A percentile compares a stretch with the other conserved stretches of the same genome.
phyloP scores from a whole-genome alignment of 2,329 filamentous ascomycete genomes.

The Botrytis squamosa region DNA sequence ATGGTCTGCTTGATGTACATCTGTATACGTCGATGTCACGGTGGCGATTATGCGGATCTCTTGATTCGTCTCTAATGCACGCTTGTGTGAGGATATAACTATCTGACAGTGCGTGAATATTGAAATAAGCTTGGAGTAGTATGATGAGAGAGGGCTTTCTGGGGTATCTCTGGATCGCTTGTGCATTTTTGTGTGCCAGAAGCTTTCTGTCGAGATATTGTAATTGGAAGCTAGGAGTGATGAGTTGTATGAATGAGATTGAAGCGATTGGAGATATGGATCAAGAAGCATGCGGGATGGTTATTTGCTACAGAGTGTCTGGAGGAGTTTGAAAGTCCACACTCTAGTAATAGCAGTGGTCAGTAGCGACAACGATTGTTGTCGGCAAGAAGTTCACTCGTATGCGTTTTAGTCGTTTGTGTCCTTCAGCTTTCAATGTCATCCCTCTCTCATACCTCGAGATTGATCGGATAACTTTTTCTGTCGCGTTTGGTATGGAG shows the following conservation, averaged over 20 bases:
- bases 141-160: background rate
- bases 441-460: background rate
- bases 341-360: background rate
- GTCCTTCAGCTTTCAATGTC: background rate
- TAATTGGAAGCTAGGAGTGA: fast-evolving
- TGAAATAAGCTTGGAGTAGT: background rate
- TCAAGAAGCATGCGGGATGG: fast-evolving
- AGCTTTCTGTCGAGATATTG: background rate
- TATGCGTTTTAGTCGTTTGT: background rate
- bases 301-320: background rate
- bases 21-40: background rate
- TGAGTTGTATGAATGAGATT: background rate
- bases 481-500: background rate
- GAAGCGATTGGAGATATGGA: background rate
- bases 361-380: background rate
- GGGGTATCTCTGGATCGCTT: background rate
- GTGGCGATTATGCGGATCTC: background rate
- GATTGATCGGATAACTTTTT: background rate
- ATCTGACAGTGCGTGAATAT: background rate
- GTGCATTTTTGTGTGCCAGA: background rate
- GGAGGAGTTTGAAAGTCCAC: background rate
- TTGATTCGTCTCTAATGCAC: background rate
- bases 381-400: background rate
- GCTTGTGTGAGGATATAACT: background rate
- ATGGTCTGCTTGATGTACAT: background rate